phyloP scores from a whole-genome alignment of 2,329 filamentous ascomycete genomes.

The Fusarium sambucinum region DNA sequence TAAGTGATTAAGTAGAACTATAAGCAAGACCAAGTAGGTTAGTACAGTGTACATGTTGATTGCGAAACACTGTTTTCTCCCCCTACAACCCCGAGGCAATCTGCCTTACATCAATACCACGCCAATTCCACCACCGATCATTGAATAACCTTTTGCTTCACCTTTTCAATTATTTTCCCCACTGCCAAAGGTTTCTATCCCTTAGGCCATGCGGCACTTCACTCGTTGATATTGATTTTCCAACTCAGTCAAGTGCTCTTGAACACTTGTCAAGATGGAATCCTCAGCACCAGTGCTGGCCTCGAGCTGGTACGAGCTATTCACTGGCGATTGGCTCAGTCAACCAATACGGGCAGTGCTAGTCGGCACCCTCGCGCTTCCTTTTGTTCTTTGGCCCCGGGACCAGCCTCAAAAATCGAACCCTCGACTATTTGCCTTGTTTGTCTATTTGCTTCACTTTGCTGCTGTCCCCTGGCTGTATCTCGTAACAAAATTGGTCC shows the following conservation, averaged over 20 bases:
- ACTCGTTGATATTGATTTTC: neutral
- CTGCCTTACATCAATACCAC: slow-evolving; percentile 25
- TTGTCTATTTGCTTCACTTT: slow-evolving; percentile 27
- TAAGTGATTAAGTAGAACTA: neutral
- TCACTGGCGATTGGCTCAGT: slow-evolving; percentile 6
- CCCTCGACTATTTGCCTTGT: slow-evolving; percentile 18
- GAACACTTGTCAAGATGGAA: slow-evolving; percentile 48
- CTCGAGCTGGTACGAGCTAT: neutral
- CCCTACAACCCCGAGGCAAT: slow-evolving; percentile 20
- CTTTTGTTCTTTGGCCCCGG: slow-evolving; percentile 24
- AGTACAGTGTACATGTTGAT: slow-evolving; percentile 35
- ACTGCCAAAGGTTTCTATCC: neutral
- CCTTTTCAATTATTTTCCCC: neutral
- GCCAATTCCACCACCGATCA: slow-evolving; percentile 1
- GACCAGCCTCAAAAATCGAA: slow-evolving; percentile 3
- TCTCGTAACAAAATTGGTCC: slow-evolving; percentile 53
- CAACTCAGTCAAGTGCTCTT: slow-evolving; percentile 2
- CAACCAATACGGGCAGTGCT: neutral
- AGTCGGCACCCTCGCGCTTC: slow-evolving; percentile 9
- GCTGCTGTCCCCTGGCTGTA: slow-evolving; percentile 42
- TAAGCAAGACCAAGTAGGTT: neutral
- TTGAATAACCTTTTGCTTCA: slow-evolving; percentile 8
- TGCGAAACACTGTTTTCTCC: slow-evolving; percentile 27
- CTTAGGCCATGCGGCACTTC: neutral
- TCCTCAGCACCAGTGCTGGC: neutral